These are phyloP conservation scores for Neodidymelliopsis sp. DNA, from an alignment of 2,329 filamentous ascomycete genomes.

Conservation along the genomic window DNA sequence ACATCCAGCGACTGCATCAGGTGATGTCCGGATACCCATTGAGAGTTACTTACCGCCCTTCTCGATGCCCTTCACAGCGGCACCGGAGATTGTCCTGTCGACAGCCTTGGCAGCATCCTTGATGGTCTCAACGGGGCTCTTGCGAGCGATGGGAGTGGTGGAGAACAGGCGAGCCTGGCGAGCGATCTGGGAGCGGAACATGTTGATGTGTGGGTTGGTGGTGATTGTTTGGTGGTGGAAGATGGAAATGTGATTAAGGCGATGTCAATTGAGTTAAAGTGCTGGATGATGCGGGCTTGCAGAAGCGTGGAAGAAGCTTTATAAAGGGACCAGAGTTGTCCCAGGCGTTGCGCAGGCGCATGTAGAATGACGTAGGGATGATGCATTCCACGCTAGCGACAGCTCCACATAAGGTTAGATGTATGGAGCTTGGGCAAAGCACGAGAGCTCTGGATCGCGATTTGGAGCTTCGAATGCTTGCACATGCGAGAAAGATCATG, in stretches of 20 bases:
- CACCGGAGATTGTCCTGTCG: conserved; percentile 63
- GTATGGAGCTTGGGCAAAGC: not conserved
- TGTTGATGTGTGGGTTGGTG: conserved; percentile 37
- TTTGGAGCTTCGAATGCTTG: conserved; percentile 4
- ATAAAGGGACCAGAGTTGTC: conserved; percentile 9
- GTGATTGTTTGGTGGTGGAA: conserved; percentile 9
- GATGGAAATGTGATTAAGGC: conserved; percentile 2
- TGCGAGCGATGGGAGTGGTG: conserved; percentile 59
- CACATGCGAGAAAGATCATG: conserved; percentile 3
- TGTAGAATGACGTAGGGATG: not conserved
- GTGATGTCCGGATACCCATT: not conserved
- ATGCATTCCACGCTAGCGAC: not conserved
- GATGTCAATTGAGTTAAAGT: conserved; percentile 16
- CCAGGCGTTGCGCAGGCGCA: not conserved
- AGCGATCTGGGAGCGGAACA: conserved; percentile 56
- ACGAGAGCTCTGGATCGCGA: conserved; percentile 25
- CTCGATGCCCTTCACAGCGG: conserved; percentile 68
- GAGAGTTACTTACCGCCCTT: conserved; percentile 62
- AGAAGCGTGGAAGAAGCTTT: conserved; percentile 11
- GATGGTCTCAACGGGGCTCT: conserved; percentile 61
- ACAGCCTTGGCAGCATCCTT: conserved; percentile 67
- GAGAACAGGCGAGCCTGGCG: conserved; percentile 61
- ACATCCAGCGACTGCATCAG: conserved; percentile 9
- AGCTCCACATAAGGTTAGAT: not conserved
- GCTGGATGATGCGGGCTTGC: not conserved